These are phyloP conservation scores for Thamnidium elegans DNA, from an alignment of 192 early-diverging fungal species.

Conservation along the genomic window DNA sequence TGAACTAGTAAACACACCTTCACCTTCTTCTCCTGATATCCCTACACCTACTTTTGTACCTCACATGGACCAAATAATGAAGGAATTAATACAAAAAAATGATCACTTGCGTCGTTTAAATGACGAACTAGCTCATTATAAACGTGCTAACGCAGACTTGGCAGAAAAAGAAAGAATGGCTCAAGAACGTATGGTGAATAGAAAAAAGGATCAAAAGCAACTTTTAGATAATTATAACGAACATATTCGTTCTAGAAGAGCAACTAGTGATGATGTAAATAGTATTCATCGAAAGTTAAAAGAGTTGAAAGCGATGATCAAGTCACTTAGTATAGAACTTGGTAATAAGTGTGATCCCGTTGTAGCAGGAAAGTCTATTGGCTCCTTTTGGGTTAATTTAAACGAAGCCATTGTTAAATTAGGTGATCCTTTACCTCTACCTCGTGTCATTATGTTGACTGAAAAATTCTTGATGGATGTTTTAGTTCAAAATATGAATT, in stretches of 20 bases:
- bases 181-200: slow-evolving; percentile 1
- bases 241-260: slow-evolving; percentile 38
- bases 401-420: slow-evolving; percentile 31
- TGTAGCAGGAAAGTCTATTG: slow-evolving; percentile 30
- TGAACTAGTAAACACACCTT: not conserved
- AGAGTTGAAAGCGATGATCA: slow-evolving; percentile 36
- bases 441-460: slow-evolving; percentile 45
- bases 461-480: slow-evolving; percentile 55
- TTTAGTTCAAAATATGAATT: slow-evolving; percentile 44
- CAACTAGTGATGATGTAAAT: slow-evolving; percentile 43
- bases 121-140: slow-evolving; percentile 2
- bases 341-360: slow-evolving; percentile 18
- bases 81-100: slow-evolving; percentile 6
- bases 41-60: slow-evolving; percentile 1
- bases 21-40: not conserved
- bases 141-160: not conserved
- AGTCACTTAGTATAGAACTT: slow-evolving; percentile 35
- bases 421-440: slow-evolving; percentile 35
- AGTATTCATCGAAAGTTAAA: slow-evolving; percentile 40
- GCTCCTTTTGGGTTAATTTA: slow-evolving; percentile 34
- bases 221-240: slow-evolving; percentile 27
- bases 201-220: slow-evolving; percentile 20
- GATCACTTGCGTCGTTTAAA: not conserved
- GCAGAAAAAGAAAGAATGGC: not conserved
- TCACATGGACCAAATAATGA: not conserved